These are phyloP conservation scores for Filobasidium floriforme DNA, from an alignment of 768 basidiomycete species.

Conservation along the genomic window DNA sequence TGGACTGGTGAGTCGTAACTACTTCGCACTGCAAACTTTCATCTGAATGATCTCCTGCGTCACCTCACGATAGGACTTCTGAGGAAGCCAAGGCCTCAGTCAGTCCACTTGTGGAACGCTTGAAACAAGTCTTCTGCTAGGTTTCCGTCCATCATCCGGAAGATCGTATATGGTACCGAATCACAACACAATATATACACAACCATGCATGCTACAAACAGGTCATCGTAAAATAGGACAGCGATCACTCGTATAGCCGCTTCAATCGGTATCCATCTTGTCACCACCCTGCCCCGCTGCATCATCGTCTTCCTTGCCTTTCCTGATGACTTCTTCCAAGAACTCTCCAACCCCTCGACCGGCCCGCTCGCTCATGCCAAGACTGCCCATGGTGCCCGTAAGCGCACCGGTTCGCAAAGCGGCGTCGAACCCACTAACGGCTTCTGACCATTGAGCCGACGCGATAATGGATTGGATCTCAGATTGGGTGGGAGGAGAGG, in stretches of 20 bases:
- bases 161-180: no score
- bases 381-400: constrained; percentile 62
- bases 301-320: constrained; percentile 52
- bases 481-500: constrained; percentile 56
- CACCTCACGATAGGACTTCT: background rate
- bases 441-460: constrained; percentile 74
- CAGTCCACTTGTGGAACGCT: background rate
- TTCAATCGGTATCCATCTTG: constrained; percentile 71
- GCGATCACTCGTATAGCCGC: background rate
- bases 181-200: no score
- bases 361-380: constrained; percentile 79
- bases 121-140: background rate
- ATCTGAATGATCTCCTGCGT: no score
- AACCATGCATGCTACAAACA: no score
- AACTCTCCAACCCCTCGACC: constrained; percentile 71
- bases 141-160: no score
- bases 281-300: constrained; percentile 38
- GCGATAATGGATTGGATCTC: constrained; percentile 66
- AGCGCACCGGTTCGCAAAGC: constrained; percentile 69
- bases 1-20: constrained; percentile 22
- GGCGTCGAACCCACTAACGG: constrained; percentile 72
- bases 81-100: background rate
- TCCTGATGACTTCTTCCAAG: constrained; percentile 65
- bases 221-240: background rate
- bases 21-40: no score